Evolutionary conservation across 2,329 filamentous ascomycete species (phyloP), one percentile per base, ranked within the genome.

Genomic region (Thelonectria rubi): DNA sequence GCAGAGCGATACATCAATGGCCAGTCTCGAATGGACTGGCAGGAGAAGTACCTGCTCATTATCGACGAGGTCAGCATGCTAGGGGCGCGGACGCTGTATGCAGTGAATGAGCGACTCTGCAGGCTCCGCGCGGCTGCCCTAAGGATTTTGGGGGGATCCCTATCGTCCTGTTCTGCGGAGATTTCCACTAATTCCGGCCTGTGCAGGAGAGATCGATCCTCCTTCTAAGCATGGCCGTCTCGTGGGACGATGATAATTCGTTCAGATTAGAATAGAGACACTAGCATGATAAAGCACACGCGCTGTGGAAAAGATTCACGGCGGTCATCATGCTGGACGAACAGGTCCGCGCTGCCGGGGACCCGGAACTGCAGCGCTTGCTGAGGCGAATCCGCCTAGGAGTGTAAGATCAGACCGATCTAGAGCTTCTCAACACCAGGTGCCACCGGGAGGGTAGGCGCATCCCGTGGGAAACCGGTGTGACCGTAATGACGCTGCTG

Each of bases 301-400:
- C 8, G 4, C 20, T 55, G n/a, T 55, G 11, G 30, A 39, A 1
- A 3, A 40, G 47, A 20, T 55, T 55, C 21, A 55, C 15, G 7
- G 47, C 20, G 8, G 34, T 55, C 21, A 40, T 55, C n/a, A 26
- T 57, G n/a, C 20, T 57, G 4, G n/a, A 32, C 20, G 46, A 64
- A 17, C 45, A 55, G 12, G 15, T 55, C 8, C 34, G 34, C 5
- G 11, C 21, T 14, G 43, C 32, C 11, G 21, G n/a, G 34, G 43
- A 55, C 3, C 17, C 34, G 6, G 14, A 40, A 7, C 11, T 55
- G 45, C 34, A 26, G 18, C 9, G 26, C 2, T 12, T 55, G 20
- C n/a, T 48, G 34, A 26, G 5, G 2, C 34, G 48, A 49, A 50
- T 56, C 53, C 40, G 53, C 21, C 46, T 57, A 11, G 14, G 43